phyloP scores from a whole-genome alignment of 495 filamentous ascomycete genomes.

The Gamarada debralockiae region DNA sequence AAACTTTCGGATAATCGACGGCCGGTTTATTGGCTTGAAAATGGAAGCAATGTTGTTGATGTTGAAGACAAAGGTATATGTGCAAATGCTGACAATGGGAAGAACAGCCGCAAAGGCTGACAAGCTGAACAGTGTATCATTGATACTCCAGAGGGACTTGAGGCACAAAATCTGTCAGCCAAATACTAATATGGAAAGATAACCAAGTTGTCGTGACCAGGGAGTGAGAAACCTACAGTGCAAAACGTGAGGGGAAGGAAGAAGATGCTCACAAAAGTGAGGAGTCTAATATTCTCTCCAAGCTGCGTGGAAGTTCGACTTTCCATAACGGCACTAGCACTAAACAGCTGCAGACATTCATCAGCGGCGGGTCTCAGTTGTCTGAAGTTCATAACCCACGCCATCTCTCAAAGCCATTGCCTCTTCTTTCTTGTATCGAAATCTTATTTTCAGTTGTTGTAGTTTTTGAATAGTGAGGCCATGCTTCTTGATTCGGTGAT shows the following conservation, averaged over 20 bases:
- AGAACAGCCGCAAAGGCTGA: no score
- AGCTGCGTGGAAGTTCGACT: conserved; percentile 29
- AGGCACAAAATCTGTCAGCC: no score
- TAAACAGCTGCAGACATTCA: not conserved
- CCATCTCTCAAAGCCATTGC: not conserved
- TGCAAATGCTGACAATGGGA: no score
- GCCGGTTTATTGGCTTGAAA: no score
- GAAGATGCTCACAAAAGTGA: conserved; percentile 35
- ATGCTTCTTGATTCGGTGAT: not conserved
- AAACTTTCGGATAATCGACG: no score
- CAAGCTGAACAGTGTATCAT: no score
- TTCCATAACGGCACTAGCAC: not conserved
- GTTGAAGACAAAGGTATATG: no score
- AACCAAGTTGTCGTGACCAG: no score
- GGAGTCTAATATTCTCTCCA: conserved; percentile 32
- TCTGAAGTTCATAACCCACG: not conserved
- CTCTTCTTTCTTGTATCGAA: not conserved
- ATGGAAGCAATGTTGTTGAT: no score
- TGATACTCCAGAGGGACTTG: no score
- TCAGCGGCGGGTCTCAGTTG: not conserved
- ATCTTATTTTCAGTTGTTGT: not conserved
- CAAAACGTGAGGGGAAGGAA: conserved; percentile 33
- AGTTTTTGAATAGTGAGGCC: not conserved
- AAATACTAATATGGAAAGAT: no score
- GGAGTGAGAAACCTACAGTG: conserved; percentile 17